These are phyloP conservation scores for Yamadazyma sp. DNA, from an alignment of 1,139 yeast species.

Conservation along the genomic window DNA sequence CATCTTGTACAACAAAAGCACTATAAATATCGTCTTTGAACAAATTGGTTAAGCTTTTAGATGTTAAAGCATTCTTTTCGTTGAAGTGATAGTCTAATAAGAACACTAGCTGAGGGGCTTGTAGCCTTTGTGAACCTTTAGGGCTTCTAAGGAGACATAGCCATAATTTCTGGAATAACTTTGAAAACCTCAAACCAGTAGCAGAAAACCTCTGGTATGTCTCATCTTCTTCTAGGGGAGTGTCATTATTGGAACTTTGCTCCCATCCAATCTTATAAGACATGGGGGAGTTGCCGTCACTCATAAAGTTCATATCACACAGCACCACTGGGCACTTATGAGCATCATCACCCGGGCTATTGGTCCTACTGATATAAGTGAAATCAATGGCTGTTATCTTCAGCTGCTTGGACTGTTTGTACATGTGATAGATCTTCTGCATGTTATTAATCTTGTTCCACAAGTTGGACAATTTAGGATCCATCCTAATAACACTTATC, in stretches of 20 bases:
- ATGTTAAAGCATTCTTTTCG: slow-evolving; percentile 16
- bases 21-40: slow-evolving; percentile 28
- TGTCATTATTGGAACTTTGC: no score
- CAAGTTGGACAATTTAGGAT: slow-evolving; percentile 41
- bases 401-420: slow-evolving; percentile 23
- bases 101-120: slow-evolving; percentile 30
- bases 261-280: not conserved
- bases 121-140: slow-evolving; percentile 24
- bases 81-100: slow-evolving; percentile 34
- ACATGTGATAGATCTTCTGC: slow-evolving; percentile 42
- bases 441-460: slow-evolving; percentile 44
- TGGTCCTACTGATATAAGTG: slow-evolving; percentile 18
- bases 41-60: slow-evolving; percentile 24
- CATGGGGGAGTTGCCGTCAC: slow-evolving; percentile 19
- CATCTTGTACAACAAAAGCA: slow-evolving; percentile 19
- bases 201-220: not conserved
- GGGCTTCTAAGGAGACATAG: slow-evolving; percentile 20
- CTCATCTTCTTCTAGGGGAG: slow-evolving; percentile 14
- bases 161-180: slow-evolving; percentile 27
- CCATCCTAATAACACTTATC: slow-evolving; percentile 41
- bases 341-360: slow-evolving; percentile 3
- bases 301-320: slow-evolving; percentile 41
- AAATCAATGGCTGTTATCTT: slow-evolving; percentile 23
- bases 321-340: slow-evolving; percentile 42
- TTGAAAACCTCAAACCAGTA: not conserved